These are phyloP conservation scores for Durio zibethinus DNA, from an alignment of 345 rosid genomes.

Conservation along the genomic window DNA sequence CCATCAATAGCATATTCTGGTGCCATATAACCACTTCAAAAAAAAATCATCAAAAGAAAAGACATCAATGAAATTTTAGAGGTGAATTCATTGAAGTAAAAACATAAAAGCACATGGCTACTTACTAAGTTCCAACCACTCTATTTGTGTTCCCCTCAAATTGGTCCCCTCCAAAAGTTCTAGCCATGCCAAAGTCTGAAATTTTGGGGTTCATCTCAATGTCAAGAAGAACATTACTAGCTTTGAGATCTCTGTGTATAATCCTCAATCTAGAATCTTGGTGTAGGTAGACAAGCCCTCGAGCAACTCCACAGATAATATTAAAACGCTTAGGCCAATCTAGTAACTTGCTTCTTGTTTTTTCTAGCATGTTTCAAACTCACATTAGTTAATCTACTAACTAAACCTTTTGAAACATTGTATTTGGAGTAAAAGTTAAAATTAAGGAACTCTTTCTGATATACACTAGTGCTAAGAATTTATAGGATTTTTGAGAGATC, in stretches of 20 bases:
- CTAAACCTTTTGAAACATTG: neutral
- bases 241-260: neutral
- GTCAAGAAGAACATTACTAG: neutral
- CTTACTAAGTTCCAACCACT: slow-evolving; percentile 11
- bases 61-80: too few relatives aligned
- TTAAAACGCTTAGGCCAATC: neutral
- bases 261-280: neutral
- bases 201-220: slow-evolving; percentile 16
- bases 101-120: neutral
- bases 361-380: neutral
- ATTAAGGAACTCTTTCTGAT: too few relatives aligned
- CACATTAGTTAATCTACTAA: neutral
- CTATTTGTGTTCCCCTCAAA: neutral
- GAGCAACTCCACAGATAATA: neutral
- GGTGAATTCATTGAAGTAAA: neutral
- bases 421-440: too few relatives aligned
- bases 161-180: slow-evolving; percentile 7
- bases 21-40: slow-evolving; percentile 16
- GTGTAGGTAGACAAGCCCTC: neutral
- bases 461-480: too few relatives aligned
- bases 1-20: slow-evolving; percentile 16
- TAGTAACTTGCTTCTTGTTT: neutral
- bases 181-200: slow-evolving; percentile 20
- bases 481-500: neutral
- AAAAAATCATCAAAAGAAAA: slow-evolving; percentile 21